phyloP scores from a whole-genome alignment of 2,329 filamentous ascomycete genomes.

The Parastagonospora avenae region DNA sequence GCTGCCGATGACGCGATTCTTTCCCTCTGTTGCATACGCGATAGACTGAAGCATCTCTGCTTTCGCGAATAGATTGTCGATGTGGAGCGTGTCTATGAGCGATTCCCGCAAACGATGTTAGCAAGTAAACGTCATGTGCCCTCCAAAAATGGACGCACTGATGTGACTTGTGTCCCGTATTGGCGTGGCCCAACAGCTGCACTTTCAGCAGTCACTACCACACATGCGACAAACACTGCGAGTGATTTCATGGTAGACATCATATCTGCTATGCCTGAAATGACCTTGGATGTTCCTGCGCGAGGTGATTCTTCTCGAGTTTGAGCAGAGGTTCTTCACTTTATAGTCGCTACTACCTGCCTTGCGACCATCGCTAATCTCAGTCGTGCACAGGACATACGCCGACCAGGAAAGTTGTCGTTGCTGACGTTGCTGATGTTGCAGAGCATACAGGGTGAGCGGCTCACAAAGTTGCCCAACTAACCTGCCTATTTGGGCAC shows the following conservation, averaged over 20 bases:
- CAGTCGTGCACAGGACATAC: slow-evolving; percentile 6
- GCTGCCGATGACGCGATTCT: slow-evolving; percentile 50
- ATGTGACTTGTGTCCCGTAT: slow-evolving; percentile 32
- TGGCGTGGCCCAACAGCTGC: slow-evolving; percentile 27
- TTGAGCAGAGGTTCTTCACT: slow-evolving; percentile 7
- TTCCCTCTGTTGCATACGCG: slow-evolving; percentile 46
- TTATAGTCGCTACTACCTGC: slow-evolving; percentile 12
- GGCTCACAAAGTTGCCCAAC: slow-evolving; percentile 16
- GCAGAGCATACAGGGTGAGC: slow-evolving; percentile 9
- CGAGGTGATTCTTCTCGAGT: slow-evolving; percentile 1
- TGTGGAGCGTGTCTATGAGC: slow-evolving; percentile 29
- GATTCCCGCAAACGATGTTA: slow-evolving; percentile 18
- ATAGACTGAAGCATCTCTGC: slow-evolving; percentile 44
- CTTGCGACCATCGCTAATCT: slow-evolving; percentile 1
- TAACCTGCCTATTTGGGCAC: slow-evolving; percentile 27
- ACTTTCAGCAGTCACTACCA: slow-evolving; percentile 21
- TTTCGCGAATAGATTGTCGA: slow-evolving; percentile 33
- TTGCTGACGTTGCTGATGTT: slow-evolving; percentile 13
- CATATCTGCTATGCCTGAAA: not conserved
- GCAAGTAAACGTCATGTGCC: not conserved
- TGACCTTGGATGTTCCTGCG: not conserved
- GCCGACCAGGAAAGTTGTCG: slow-evolving; percentile 12
- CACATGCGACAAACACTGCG: slow-evolving; percentile 25
- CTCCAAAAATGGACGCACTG: slow-evolving; percentile 14
- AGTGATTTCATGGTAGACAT: slow-evolving; percentile 31